Base-by-base conservation (phyloP, 495 filamentous ascomycete genomes). In the Hypoxylon lienhwacheense region DNA sequence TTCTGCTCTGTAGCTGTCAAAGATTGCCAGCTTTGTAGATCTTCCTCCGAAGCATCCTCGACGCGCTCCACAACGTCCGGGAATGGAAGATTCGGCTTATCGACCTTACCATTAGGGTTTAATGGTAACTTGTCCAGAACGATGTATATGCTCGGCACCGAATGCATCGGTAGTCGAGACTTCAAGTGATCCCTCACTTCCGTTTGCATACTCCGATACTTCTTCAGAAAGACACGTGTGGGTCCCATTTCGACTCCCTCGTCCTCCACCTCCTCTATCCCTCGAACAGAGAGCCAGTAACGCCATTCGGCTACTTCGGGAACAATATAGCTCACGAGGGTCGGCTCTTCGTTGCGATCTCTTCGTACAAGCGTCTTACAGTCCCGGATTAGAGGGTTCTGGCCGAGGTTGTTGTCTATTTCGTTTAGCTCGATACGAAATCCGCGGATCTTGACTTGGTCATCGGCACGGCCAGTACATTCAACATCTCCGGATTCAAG, bases 341-440 rank as follows among this genome's bases (percentile, higher is more conserved):
- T 93, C 4, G 83, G 90, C 67, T 98, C 92, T 65, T 97, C 91
- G 68, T 91, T 83, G 56, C 88, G 89, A 67, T 97, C 89, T 70
- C 93, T 81, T 49, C 88, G 77, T 0, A 97, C 85, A 1, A 98
- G 70, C 1, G 93, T 97, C 42, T 91, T 84, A 70, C 90, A 91
- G 55, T 98, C 93, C 12, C 88, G 74, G 4, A 97, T 81, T 3
- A 96, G 69, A 4, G 84, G 84, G 68, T 95, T 84, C 33, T 86
- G 81, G 32, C 84, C 85, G 14, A 97, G 74, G 62, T 91, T 84
- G 29, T 81, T 91, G 66, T 97, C 91, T 49, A 97, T 96, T 45
- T 97, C 93, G 53, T 88, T 88, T 20, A 97, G 84, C 70, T 97
- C 92, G 59, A 97, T 95, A 42, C 92, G 79, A 76, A 97, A 97